Evolutionary conservation across 2,329 filamentous ascomycete genomes (phyloP).

Genomic region (Cercospora brassicicola): DNA sequence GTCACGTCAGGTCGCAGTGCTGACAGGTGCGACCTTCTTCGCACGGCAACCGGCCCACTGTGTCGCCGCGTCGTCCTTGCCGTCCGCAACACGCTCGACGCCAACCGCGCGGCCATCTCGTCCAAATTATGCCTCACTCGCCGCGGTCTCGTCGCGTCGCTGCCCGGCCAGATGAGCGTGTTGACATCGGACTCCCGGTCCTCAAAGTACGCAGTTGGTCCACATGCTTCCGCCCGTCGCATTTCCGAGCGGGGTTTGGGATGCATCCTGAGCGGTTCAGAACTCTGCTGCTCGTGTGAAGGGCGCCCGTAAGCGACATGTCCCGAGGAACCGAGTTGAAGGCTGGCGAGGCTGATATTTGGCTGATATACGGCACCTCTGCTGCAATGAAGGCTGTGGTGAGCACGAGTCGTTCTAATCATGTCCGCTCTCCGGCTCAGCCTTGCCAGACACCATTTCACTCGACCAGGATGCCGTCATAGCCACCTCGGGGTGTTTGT

Average conservation of each 20-base stretch:
- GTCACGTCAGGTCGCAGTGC: constrained; percentile 5
- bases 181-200: neutral
- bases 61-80: neutral
- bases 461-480: constrained; percentile 13
- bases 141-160: neutral
- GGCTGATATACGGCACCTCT: neutral
- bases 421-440: constrained; percentile 14
- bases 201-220: constrained; percentile 8
- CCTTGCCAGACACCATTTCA: neutral
- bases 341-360: neutral
- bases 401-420: neutral
- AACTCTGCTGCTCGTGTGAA: constrained; percentile 2
- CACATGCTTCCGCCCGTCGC: neutral
- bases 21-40: constrained; percentile 1
- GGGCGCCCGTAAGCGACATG: neutral
- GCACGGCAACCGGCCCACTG: neutral
- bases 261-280: constrained; percentile 1
- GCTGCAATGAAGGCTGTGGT: neutral
- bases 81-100: constrained; percentile 6
- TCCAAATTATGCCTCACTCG: constrained; percentile 3
- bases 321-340: constrained; percentile 6
- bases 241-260: constrained; percentile 6
- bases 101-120: constrained; percentile 13
- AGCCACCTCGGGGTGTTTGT: constrained; percentile 6
- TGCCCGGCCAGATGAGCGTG: constrained; percentile 1